These are phyloP conservation scores for Psilocybe cubensis DNA, from an alignment of 768 basidiomycete genomes.

Conservation along the genomic window DNA sequence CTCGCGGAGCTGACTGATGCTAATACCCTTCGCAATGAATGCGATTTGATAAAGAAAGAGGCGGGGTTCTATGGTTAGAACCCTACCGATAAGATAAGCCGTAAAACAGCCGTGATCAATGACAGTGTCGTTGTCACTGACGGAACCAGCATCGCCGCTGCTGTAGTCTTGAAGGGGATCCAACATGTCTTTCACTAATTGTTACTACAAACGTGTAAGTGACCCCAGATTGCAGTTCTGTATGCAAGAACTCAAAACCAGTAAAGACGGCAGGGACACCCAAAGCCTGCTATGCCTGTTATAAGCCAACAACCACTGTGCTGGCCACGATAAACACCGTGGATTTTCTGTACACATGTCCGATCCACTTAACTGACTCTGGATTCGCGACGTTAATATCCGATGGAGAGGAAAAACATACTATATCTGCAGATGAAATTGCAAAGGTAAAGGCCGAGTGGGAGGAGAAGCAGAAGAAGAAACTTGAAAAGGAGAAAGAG, in stretches of 20 bases:
- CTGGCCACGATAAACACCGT: constrained; percentile 81
- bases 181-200: constrained; percentile 74
- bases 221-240: neutral
- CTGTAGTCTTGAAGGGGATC: neutral
- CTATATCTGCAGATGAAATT: constrained; percentile 70
- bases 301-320: constrained; percentile 79
- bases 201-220: constrained; percentile 90
- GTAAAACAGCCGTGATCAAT: neutral
- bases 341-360: constrained; percentile 89
- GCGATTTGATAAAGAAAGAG: neutral
- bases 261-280: constrained; percentile 75
- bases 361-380: constrained; percentile 75
- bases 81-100: constrained; percentile 14
- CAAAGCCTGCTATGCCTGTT: constrained; percentile 79
- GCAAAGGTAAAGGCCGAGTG: constrained; percentile 79
- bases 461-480: constrained; percentile 74
- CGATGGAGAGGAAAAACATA: constrained; percentile 41
- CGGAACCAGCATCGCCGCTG: too few relatives aligned
- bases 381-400: constrained; percentile 69
- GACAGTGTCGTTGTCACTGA: neutral
- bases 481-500: constrained; percentile 50
- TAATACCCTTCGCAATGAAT: neutral
- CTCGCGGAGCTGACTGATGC: neutral
- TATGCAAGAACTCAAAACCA: constrained; percentile 13
- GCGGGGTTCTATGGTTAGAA: neutral